phyloP scores from a whole-genome alignment of 768 basidiomycete species.

The Ramaria rubella region DNA sequence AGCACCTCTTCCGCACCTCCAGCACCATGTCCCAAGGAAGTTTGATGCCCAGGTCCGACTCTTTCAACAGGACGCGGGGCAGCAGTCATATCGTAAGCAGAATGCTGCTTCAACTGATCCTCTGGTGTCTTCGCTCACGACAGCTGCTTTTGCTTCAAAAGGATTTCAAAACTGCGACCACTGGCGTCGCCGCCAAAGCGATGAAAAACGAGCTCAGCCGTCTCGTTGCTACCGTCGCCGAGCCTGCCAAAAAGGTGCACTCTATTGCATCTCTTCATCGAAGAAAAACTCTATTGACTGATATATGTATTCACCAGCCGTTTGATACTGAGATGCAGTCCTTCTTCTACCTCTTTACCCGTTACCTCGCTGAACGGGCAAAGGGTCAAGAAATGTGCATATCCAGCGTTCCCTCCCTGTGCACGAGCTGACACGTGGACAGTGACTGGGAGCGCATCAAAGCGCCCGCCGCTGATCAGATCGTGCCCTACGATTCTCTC shows the following conservation, averaged over 20 bases:
- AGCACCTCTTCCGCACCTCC: conserved; percentile 23
- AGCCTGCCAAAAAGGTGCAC: conserved; percentile 76
- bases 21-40: conserved; percentile 43
- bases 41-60: conserved; percentile 55
- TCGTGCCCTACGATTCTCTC: conserved; percentile 75
- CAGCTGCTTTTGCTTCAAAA: conserved; percentile 2
- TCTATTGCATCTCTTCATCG: not conserved
- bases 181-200: conserved; percentile 87
- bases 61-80: conserved; percentile 69
- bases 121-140: not conserved
- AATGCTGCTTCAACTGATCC: not conserved
- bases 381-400: conserved; percentile 81
- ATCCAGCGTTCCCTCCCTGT: conserved; percentile 11
- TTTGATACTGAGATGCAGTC: conserved; percentile 96
- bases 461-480: conserved; percentile 78
- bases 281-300: not conserved
- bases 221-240: conserved; percentile 82
- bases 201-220: conserved; percentile 98
- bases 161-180: conserved; percentile 96
- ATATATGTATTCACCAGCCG: conserved; percentile 38
- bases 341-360: conserved; percentile 94
- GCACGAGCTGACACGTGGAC: conserved; percentile 4
- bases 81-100: conserved; percentile 58
- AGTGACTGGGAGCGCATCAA: conserved; percentile 90
- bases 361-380: conserved; percentile 85